Evolutionary conservation across 1,284 basidiomycete genomes (phyloP), one percentile per base, ranked within the genome.

Genomic region (Sparassis latifolia): DNA sequence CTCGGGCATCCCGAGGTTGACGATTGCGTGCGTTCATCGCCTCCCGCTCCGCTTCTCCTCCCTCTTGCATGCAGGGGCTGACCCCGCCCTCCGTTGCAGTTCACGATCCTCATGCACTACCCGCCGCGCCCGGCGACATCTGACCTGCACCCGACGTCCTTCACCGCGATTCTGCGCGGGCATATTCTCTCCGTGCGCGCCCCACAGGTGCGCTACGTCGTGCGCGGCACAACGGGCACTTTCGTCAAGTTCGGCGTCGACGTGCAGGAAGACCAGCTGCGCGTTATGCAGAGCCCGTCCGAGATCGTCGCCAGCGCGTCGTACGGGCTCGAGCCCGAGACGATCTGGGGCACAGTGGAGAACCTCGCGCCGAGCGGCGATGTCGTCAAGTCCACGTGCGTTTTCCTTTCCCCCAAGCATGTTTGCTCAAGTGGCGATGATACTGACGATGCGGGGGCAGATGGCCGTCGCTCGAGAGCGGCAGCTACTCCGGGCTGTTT

Each of bases 181-280:
- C 79, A 84, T 51, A 81, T 84, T 50, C 72, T 92, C 33, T 88
- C 87, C 6, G 80, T 80, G 10, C 74, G 79, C 39, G 68, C 76
- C 2, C 72, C 70, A 2, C 91, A 92, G 30, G 66, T 84, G 28
- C 81, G 90, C 29, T 94, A 81, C 66, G 65, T 79, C 45, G 78
- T 84, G 49, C 77, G 82, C 42, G 87, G 90, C 20, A 81, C 80
- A 28, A 75, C 77, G 55, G 92, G 87, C 33, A 79, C 80, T 2
- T 93, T 78, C 65, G 70, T 77, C 54, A 94, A 95, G 67, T 79
- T 76, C 60, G 89, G 89, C 2, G 66, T 91, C 40, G 90, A 93
- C 65, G 70, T 81, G 2, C 90, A 93, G 63, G 91, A 92, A 67
- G 81, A 82, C 53, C 79, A 83, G 52, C 73, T 86, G 42, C 81